Base-by-base conservation (phyloP, 306 rosid genomes). In the Corylus avellana region DNA sequence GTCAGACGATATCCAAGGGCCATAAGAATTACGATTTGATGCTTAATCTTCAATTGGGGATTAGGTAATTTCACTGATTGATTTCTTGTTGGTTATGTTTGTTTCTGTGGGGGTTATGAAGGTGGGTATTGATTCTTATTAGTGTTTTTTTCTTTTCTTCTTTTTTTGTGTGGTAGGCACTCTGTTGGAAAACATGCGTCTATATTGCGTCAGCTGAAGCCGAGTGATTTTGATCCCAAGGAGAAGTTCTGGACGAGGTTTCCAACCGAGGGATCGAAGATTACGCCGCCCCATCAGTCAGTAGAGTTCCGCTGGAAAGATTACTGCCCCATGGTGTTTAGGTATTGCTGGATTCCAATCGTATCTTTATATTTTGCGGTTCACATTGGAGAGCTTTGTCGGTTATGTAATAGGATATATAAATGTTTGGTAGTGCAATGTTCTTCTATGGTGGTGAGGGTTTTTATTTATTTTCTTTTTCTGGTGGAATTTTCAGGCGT, bases 161-260 rank as follows among this genome's bases (percentile, higher is more conserved):
- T 2, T 16, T 0, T 35, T 35, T 11, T 6, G 11, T 35, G 70
- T 16, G 18, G 4, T 18, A 46, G 25, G 27, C 12, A 64, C 63
- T 25, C 44, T 63, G 67, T 14, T 75, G 72, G 97, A 70, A 96
- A 91, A 77, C 97, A 96, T 82, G 96, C 96, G 81, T 91, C 96
- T 1, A 84, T 90, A 16, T 58, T 78, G 54, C 76, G 92, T 51
- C 75, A 75, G 42, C 88, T 96, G 32, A 93, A 81, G 82, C 48
- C 78, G 4, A 78, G 88, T 77, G 97, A 93, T 88, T 96, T 96
- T 76, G 97, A 93, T 82, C 96, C 97, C 0, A 92, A 85, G 66
- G 96, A 91, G 86, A 96, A 96, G 83, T 96, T 96, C 83, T 96
- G 99, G 99, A 96, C 97, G 0, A 89, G 94, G 86, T 96, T 96